Conservation (phyloP, 1,139 yeast species). For the Nematodospora anomalae region DNA sequence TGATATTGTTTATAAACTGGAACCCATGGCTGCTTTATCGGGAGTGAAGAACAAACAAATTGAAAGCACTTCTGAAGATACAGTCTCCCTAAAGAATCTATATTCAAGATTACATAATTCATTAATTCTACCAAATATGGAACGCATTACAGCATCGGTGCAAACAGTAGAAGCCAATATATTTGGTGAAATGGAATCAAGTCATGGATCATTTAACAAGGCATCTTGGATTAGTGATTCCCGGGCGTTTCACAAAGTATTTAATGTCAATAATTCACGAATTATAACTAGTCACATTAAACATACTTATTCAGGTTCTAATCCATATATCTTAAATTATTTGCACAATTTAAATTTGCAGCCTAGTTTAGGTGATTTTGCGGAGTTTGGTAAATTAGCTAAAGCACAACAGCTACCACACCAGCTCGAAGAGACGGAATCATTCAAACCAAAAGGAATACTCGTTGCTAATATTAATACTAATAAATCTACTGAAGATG, state of each 20-base stretch:
- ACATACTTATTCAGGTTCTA: conserved; percentile 67
- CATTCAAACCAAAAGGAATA: conserved; percentile 40
- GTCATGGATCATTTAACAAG: conserved; percentile 19
- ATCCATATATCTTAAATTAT: conserved; percentile 61
- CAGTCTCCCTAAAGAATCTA: conserved; percentile 20
- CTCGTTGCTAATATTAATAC: conserved; percentile 55
- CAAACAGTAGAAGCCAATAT: conserved; percentile 60
- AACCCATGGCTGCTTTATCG: conserved; percentile 25
- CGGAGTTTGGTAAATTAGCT: conserved; percentile 60
- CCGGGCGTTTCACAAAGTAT: conserved; percentile 28
- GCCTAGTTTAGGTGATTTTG: conserved; percentile 58
- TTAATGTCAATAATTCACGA: conserved; percentile 34
- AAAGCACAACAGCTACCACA: conserved; percentile 5
- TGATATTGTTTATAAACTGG: conserved; percentile 55
- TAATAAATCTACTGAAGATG: conserved; percentile 18
- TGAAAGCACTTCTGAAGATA: conserved; percentile 13
- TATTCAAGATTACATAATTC: conserved; percentile 21
- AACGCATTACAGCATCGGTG: conserved; percentile 48
- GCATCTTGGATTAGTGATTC: conserved; percentile 10
- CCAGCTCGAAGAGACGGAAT: conserved; percentile 1
- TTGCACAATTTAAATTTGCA: conserved; percentile 54
- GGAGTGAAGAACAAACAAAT: conserved; percentile 9
- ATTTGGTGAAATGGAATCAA: conserved; percentile 56
- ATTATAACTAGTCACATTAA: conserved; percentile 39
- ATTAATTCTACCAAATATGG: conserved; percentile 34